Evolutionary conservation across 148 eudicot genomes (phyloP).

Genomic region (Euryodendron excelsum): DNA sequence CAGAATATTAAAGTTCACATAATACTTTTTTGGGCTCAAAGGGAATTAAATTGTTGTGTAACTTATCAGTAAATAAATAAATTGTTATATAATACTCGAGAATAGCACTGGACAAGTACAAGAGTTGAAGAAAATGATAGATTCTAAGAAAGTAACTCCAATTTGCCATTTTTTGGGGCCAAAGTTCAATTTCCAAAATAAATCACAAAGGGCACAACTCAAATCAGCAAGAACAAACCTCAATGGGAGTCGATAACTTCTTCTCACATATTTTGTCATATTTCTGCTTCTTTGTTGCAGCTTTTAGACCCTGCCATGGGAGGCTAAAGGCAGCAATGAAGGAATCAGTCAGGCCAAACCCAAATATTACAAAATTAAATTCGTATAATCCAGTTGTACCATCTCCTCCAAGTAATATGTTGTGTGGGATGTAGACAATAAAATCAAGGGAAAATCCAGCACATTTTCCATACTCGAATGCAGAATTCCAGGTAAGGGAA

Average conservation of each 20-base stretch:
- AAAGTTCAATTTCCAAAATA: not conserved
- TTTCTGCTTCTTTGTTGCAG: conserved; percentile 76
- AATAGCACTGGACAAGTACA: not conserved
- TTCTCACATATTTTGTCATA: conserved; percentile 80
- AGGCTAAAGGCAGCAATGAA: conserved; percentile 34
- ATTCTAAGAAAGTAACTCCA: not conserved
- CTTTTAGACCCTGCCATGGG: conserved; percentile 84
- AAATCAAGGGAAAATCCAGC: not conserved
- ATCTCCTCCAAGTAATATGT: not conserved
- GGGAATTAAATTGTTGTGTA: no score
- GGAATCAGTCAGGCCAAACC: not conserved
- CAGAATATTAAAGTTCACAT: not conserved
- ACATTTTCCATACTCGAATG: not conserved
- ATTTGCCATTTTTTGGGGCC: not conserved
- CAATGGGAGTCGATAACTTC: conserved; percentile 71
- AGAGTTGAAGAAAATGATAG: not conserved
- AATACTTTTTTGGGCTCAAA: not conserved
- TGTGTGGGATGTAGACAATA: not conserved
- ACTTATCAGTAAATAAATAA: not conserved
- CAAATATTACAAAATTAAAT: not conserved
- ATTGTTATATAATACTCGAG: not conserved
- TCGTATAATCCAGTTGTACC: not conserved
- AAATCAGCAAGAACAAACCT: conserved; percentile 32
- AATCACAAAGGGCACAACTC: not conserved
- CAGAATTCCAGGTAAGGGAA: not conserved